Evolutionary conservation across 805 yeast genomes (phyloP).

Genomic region (Sugiyamaella qingdaonensis): DNA sequence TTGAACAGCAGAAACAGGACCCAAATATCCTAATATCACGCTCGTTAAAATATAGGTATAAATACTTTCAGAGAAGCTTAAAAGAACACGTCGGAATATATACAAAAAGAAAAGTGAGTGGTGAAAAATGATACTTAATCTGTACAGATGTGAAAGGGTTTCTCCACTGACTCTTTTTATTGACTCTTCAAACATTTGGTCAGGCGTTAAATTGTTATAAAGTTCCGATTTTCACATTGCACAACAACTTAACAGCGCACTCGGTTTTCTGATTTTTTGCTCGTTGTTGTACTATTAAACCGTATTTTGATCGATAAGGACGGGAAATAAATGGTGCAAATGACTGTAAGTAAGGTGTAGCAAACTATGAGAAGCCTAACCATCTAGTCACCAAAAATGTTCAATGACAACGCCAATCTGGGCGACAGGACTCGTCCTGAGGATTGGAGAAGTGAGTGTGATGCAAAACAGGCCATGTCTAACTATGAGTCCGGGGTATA

Average conservation of each 20-base stretch:
- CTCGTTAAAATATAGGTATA: no score
- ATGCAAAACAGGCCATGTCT: constrained; percentile 17
- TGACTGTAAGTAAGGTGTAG: background rate
- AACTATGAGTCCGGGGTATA: constrained; percentile 61
- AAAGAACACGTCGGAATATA: background rate
- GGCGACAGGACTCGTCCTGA: constrained; percentile 76
- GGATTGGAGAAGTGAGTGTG: constrained; percentile 56
- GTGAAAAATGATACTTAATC: background rate
- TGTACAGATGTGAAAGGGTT: background rate
- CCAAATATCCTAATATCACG: no score
- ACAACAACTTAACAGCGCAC: no score
- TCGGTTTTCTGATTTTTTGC: no score
- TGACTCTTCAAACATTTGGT: no score
- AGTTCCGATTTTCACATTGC: no score
- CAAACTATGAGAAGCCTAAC: background rate
- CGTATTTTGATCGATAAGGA: background rate
- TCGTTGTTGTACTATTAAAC: no score
- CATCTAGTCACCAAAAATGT: constrained; percentile 45
- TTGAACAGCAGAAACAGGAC: no score
- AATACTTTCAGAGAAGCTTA: no score
- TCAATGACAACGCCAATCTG: constrained; percentile 73
- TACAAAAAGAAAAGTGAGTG: background rate
- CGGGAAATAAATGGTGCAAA: background rate
- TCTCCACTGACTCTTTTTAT: constrained; percentile 2
- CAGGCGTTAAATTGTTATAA: no score